A percentile compares a stretch with the other conserved stretches of the same genome.
Evolutionary conservation across 176 grass and related monocot species (phyloP).

Genomic region (Rhynchospora breviuscula): DNA sequence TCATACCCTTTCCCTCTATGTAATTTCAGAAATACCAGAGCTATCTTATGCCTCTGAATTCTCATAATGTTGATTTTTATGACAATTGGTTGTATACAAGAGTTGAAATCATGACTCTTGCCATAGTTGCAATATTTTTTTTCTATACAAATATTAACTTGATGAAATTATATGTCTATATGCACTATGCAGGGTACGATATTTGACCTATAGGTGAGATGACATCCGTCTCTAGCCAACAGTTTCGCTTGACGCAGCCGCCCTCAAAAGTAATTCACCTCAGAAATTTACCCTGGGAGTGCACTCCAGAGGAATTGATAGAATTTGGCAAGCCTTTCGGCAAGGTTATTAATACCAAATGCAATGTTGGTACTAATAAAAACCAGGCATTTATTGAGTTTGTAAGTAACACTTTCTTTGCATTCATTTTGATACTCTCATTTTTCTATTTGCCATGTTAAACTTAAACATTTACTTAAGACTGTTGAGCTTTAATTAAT

Average conservation of each 20-base stretch:
- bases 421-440: background rate
- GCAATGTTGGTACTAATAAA: constrained; percentile 85
- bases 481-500: constrained; percentile 1
- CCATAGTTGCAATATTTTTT: background rate
- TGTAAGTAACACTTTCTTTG: constrained; percentile 38
- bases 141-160: background rate
- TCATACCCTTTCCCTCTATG: background rate
- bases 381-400: constrained; percentile 97
- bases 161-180: background rate
- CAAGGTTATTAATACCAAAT: constrained; percentile 89
- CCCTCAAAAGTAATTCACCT: constrained; percentile 93
- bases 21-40: background rate
- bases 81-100: background rate
- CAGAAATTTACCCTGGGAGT: constrained; percentile 89
- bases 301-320: constrained; percentile 75
- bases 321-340: constrained; percentile 89
- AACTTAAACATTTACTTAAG: no score
- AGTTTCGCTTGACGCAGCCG: constrained; percentile 87
- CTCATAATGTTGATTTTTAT: background rate
- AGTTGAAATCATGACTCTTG: background rate
- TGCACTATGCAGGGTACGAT: background rate
- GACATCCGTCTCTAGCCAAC: constrained; percentile 57
- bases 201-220: constrained; percentile 26
- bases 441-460: background rate
- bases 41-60: background rate